Base-by-base conservation (phyloP, 345 rosid genomes). In the Excoecaria cochinchinensis region DNA sequence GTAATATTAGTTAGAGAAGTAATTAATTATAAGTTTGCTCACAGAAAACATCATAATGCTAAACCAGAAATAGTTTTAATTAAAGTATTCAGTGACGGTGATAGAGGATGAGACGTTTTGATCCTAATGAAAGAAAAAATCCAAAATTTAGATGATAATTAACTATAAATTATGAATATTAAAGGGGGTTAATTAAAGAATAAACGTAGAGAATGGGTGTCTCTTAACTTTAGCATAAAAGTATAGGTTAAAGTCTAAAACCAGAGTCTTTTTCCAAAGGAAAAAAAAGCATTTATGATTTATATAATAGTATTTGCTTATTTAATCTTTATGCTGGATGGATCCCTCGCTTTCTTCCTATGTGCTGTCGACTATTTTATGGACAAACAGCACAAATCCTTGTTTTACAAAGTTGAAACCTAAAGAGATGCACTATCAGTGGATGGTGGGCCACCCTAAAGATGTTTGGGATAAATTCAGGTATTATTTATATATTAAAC, bases 381-480 rank as follows among this genome's bases (percentile, higher is more conserved):
- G 82, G 88, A 89, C 92, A 89, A 84, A 78, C 71, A 31, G 82
- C 90, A 83, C 83, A 79, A 85, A 80, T 64, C 86, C 83, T 84
- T 86, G 87, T 86, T 86, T 83, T 85, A 79, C 76, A 89, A 86
- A 89, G 88, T 83, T 75, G 81, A 73, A 79, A 76, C 83, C 81
- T 72, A 71, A 47, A 69, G 58, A 72, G 57, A 72, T 80, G 76
- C 75, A 74, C 57, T 58, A 5, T 82, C 66, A 78, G 84, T 85
- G 86, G 87, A 70, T 1, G 39, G 85, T 80, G 84, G 88, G 87
- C 77, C 76, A 77, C 44, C 52, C 69, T 52, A 0, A 40, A 60
- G 81, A 78, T 71, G 76, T 22, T 16, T 24, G 0, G 16, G 56
- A 61, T 59, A 25, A 61, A 31, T 31, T 31, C 31, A 31, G 31